These are phyloP conservation scores for Mycena floridula DNA, from an alignment of 768 basidiomycete species.

Conservation along the genomic window DNA sequence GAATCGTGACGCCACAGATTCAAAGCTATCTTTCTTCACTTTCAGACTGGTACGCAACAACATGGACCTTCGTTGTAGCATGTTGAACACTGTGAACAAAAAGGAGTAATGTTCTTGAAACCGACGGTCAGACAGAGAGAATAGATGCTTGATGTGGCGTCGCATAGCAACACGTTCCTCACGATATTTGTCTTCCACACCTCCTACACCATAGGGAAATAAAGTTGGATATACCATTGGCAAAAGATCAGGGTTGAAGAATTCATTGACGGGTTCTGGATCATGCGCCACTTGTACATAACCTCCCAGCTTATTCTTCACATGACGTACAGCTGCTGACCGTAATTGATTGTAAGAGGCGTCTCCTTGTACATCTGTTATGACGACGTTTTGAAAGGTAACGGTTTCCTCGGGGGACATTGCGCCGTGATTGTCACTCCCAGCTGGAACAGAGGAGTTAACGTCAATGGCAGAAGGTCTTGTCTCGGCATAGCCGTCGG, in stretches of 20 bases:
- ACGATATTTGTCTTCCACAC: conserved; percentile 27
- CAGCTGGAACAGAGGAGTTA: too few relatives aligned
- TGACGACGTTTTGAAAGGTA: conserved; percentile 19
- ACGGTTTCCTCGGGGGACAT: not conserved
- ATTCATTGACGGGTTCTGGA: conserved; percentile 26
- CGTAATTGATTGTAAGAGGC: conserved; percentile 19
- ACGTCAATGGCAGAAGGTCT: not conserved
- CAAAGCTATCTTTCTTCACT: conserved; percentile 11
- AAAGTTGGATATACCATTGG: conserved; percentile 36
- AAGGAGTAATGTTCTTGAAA: conserved; percentile 23
- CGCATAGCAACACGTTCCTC: conserved; percentile 7
- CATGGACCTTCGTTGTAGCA: conserved; percentile 15
- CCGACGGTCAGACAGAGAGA: conserved; percentile 9
- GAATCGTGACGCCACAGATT: conserved; percentile 10
- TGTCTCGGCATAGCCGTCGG: conserved; percentile 14
- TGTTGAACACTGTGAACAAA: conserved; percentile 23
- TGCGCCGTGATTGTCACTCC: not conserved
- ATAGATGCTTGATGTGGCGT: conserved; percentile 17
- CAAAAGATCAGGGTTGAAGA: conserved; percentile 29
- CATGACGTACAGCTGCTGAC: conserved; percentile 27
- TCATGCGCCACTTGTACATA: conserved; percentile 26
- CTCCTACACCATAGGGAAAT: conserved; percentile 37
- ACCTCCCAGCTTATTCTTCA: conserved; percentile 19
- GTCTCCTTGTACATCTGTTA: conserved; percentile 23
- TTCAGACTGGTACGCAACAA: conserved; percentile 16